A percentile compares a stretch with the other conserved stretches of the same genome.
phyloP scores from a whole-genome alignment of 192 early-diverging fungal genomes.

The Backusella mclennaniae region DNA sequence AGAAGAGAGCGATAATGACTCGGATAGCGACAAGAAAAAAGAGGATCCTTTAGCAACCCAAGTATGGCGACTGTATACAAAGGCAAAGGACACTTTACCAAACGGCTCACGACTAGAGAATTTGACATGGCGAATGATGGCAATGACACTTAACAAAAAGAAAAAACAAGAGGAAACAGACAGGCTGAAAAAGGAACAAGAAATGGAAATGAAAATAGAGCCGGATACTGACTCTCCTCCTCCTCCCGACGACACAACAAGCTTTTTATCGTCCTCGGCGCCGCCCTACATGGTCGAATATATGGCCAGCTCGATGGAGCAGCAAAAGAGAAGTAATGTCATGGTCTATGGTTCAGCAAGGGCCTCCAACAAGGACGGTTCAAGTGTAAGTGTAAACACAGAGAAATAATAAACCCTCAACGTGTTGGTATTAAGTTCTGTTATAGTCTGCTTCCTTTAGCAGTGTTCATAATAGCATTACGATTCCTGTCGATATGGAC shows the following conservation, averaged over 20 bases:
- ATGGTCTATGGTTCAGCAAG: slow-evolving; percentile 25
- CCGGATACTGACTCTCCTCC: slow-evolving; percentile 14
- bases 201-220: neutral
- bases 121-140: slow-evolving; percentile 84
- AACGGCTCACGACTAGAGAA: slow-evolving; percentile 82
- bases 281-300: slow-evolving; percentile 29
- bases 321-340: slow-evolving; percentile 13
- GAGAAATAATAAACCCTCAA: neutral
- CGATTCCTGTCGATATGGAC: slow-evolving; percentile 19
- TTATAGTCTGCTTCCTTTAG: neutral
- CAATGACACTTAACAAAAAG: slow-evolving; percentile 55
- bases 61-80: slow-evolving; percentile 76
- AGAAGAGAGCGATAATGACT: slow-evolving; percentile 7
- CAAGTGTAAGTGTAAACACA: neutral
- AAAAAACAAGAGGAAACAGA: slow-evolving; percentile 15
- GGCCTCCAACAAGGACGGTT: neutral
- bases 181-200: neutral
- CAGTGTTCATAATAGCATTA: slow-evolving; percentile 10
- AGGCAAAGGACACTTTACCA: slow-evolving; percentile 76
- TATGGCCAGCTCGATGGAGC: neutral
- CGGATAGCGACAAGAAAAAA: slow-evolving; percentile 35
- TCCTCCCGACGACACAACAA: slow-evolving; percentile 31
- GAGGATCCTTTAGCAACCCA: slow-evolving; percentile 57
- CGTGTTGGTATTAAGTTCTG: neutral
- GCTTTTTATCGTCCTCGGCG: slow-evolving; percentile 36